phyloP scores from a whole-genome alignment of 2,329 filamentous ascomycete species.

The Fusarium oxysporum region DNA sequence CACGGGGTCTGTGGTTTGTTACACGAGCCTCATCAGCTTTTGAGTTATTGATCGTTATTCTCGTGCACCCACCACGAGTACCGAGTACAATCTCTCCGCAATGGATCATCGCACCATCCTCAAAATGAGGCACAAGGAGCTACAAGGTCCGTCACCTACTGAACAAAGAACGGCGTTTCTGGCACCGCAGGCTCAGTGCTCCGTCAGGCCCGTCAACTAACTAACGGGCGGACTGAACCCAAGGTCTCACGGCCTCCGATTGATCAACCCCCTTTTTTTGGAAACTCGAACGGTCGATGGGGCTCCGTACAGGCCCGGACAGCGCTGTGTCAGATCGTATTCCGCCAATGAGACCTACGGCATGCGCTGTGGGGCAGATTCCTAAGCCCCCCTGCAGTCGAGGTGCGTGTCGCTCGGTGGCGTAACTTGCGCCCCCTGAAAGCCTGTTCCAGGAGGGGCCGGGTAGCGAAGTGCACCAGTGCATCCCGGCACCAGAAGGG shows the following conservation, averaged over 20 bases:
- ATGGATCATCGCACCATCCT: slow-evolving; percentile 13
- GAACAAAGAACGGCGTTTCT: slow-evolving; percentile 20
- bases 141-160: slow-evolving; percentile 24
- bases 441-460: slow-evolving; percentile 30
- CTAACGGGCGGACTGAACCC: slow-evolving; percentile 6
- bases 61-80: not conserved
- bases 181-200: not conserved
- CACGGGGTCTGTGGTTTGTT: not conserved
- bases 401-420: slow-evolving; percentile 29
- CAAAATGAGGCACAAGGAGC: slow-evolving; percentile 35
- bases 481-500: slow-evolving; percentile 28
- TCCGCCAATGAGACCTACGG: slow-evolving; percentile 29
- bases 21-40: slow-evolving; percentile 2
- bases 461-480: not conserved
- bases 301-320: not conserved
- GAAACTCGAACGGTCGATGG: slow-evolving; percentile 36
- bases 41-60: not conserved
- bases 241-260: slow-evolving; percentile 32
- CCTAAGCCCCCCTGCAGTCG: slow-evolving; percentile 37
- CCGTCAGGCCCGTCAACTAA: slow-evolving; percentile 23
- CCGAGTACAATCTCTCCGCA: not conserved
- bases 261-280: slow-evolving; percentile 41
- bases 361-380: slow-evolving; percentile 5
- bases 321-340: slow-evolving; percentile 21
- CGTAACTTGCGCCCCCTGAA: slow-evolving; percentile 30